Evolutionary conservation across 805 yeast genomes (phyloP).

Genomic region (Myxozyma melibiosi): DNA sequence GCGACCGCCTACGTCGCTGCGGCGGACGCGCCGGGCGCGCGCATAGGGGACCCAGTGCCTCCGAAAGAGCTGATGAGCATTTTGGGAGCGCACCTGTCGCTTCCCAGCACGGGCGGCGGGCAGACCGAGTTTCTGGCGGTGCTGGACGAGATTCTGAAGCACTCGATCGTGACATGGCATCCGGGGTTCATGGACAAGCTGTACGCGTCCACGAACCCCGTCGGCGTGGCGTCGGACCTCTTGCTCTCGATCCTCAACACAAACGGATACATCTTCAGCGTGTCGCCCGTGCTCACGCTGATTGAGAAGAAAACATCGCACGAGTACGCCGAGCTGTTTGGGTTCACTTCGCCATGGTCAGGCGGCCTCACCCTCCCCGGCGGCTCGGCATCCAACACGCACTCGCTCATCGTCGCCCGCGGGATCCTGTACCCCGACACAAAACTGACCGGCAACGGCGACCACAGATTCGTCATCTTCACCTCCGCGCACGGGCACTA

Average conservation of each 20-base stretch:
- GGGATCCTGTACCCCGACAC: constrained; percentile 68
- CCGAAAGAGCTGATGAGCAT: constrained; percentile 23
- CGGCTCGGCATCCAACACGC: constrained; percentile 84
- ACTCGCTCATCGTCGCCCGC: constrained; percentile 77
- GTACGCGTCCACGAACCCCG: constrained; percentile 83
- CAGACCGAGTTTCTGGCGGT: constrained; percentile 50
- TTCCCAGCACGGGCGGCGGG: constrained; percentile 28
- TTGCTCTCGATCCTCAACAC: constrained; percentile 72
- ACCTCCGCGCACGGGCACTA: constrained; percentile 68
- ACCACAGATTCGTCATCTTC: constrained; percentile 64
- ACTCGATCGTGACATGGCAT: constrained; percentile 84
- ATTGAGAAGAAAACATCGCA: constrained; percentile 70
- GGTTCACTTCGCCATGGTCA: constrained; percentile 55
- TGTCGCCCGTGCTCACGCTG: constrained; percentile 75
- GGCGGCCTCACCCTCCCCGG: constrained; percentile 88
- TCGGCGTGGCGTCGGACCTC: constrained; percentile 75
- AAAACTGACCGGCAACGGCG: constrained; percentile 58
- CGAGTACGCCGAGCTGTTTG: constrained; percentile 69
- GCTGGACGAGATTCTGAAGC: constrained; percentile 59
- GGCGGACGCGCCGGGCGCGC: constrained; percentile 46
- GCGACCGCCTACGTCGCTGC: constrained; percentile 55
- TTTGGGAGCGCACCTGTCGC: constrained; percentile 7
- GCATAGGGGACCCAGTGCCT: constrained; percentile 47
- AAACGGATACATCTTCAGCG: constrained; percentile 76
- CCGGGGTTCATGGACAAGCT: constrained; percentile 82